These are phyloP conservation scores for Diplodia seriata DNA, from an alignment of 2,329 filamentous ascomycete genomes.

Conservation along the genomic window DNA sequence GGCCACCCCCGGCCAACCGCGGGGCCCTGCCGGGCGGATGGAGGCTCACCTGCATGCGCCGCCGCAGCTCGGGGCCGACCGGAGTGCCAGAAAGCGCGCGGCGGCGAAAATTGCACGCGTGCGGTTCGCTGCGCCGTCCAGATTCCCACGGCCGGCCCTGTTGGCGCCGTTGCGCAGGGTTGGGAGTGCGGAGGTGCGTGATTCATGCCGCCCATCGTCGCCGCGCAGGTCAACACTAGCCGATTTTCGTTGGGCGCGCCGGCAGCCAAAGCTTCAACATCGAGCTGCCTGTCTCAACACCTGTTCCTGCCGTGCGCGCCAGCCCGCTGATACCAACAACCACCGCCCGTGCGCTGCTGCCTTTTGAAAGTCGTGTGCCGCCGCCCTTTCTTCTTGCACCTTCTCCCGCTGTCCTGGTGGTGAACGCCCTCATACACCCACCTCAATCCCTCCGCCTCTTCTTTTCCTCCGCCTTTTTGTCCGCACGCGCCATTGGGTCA, in stretches of 20 bases:
- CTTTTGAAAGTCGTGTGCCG: constrained; percentile 29
- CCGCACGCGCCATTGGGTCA: constrained; percentile 30
- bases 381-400: constrained; percentile 33
- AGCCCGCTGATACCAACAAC: constrained; percentile 21
- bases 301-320: constrained; percentile 12
- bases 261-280: constrained; percentile 32
- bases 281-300: constrained; percentile 29
- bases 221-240: constrained; percentile 31
- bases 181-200: constrained; percentile 28
- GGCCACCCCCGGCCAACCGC: constrained; percentile 24
- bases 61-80: constrained; percentile 12
- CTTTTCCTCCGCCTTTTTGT: constrained; percentile 32
- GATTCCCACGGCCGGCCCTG: not conserved
- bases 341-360: constrained; percentile 10
- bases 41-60: constrained; percentile 19
- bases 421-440: constrained; percentile 34
- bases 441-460: constrained; percentile 35
- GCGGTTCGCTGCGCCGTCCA: constrained; percentile 10
- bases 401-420: constrained; percentile 36
- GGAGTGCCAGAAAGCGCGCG: not conserved
- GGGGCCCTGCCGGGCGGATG: constrained; percentile 23
- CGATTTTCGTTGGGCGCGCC: constrained; percentile 33
- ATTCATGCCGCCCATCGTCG: constrained; percentile 17
- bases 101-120: constrained; percentile 24
- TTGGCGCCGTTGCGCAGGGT: constrained; percentile 17